A percentile compares a stretch with the other conserved stretches of the same genome.
These are phyloP conservation scores for Tardiomyces blankii DNA, from an alignment of 1,139 yeast species.

Conservation along the genomic window DNA sequence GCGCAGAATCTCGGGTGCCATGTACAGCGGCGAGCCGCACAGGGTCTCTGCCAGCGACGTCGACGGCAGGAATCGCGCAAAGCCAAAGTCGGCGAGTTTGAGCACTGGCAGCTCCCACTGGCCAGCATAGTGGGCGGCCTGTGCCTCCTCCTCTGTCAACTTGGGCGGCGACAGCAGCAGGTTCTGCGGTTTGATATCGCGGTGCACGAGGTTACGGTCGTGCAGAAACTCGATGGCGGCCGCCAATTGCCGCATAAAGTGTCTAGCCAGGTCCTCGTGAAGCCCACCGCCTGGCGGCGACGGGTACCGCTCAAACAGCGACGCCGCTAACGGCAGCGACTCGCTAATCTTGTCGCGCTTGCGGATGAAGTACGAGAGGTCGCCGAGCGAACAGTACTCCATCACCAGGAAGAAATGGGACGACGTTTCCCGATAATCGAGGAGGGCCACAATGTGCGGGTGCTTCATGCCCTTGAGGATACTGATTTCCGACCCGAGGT, in stretches of 20 bases:
- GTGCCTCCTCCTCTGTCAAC: slow-evolving; percentile 50
- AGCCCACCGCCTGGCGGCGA: slow-evolving; percentile 70
- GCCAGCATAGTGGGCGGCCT: slow-evolving; percentile 75
- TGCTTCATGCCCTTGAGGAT: slow-evolving; percentile 71
- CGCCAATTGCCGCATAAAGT: slow-evolving; percentile 66
- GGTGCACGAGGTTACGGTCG: slow-evolving; percentile 59
- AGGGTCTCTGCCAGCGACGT: slow-evolving; percentile 93
- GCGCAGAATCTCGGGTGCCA: slow-evolving; percentile 95
- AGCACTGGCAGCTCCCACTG: slow-evolving; percentile 92
- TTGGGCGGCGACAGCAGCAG: slow-evolving; percentile 62
- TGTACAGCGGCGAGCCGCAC: slow-evolving; percentile 90
- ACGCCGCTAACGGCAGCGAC: slow-evolving; percentile 68
- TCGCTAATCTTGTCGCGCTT: slow-evolving; percentile 50
- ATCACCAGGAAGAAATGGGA: slow-evolving; percentile 46
- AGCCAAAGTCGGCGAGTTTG: slow-evolving; percentile 50
- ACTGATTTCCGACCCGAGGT: slow-evolving; percentile 80
- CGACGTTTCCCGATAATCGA: slow-evolving; percentile 64
- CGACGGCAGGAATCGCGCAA: slow-evolving; percentile 82
- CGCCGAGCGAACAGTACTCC: slow-evolving; percentile 89
- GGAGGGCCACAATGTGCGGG: slow-evolving; percentile 54
- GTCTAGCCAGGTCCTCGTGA: slow-evolving; percentile 65
- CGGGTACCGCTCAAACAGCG: slow-evolving; percentile 74
- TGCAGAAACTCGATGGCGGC: slow-evolving; percentile 76
- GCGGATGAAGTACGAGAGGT: slow-evolving; percentile 83
- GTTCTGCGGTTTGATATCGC: slow-evolving; percentile 88